These are phyloP conservation scores for Corylus americana DNA, from an alignment of 306 rosid genomes.

Conservation along the genomic window DNA sequence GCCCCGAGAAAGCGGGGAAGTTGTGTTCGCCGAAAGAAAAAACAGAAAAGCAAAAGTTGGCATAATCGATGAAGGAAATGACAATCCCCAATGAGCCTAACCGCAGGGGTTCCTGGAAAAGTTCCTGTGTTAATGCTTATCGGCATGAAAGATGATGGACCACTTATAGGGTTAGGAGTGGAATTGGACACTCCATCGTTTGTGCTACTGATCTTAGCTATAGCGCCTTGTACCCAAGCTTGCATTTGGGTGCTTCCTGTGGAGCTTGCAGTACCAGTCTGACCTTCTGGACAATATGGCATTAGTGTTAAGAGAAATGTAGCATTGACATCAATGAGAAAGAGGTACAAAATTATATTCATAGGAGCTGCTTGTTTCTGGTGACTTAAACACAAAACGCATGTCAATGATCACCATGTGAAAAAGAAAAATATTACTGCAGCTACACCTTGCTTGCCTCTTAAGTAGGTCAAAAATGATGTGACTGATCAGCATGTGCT, in stretches of 20 bases:
- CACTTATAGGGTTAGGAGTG: conserved; percentile 82
- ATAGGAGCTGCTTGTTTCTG: background rate
- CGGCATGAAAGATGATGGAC: conserved; percentile 95
- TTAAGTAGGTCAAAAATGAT: background rate
- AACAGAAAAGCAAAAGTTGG: conserved; percentile 95
- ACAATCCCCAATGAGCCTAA: conserved; percentile 96
- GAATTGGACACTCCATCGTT: conserved; percentile 79
- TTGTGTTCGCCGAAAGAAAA: conserved; percentile 90
- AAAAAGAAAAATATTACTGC: conserved; percentile 3
- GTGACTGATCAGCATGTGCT: conserved; percentile 6
- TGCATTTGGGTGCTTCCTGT: conserved; percentile 92
- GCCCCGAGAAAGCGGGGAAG: conserved; percentile 68
- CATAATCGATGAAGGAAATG: conserved; percentile 96
- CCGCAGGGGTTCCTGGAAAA: conserved; percentile 99
- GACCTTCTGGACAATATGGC: conserved; percentile 60
- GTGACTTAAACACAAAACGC: background rate
- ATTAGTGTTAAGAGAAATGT: background rate
- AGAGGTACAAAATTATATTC: background rate
- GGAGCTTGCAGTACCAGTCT: conserved; percentile 68
- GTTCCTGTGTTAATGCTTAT: conserved; percentile 98
- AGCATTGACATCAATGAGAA: conserved; percentile 3
- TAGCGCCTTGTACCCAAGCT: conserved; percentile 98
- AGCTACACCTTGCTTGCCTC: background rate
- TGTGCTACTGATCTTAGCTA: conserved; percentile 89
- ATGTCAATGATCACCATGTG: background rate